Evolutionary conservation across 78 protist genomes (phyloP).

Genomic region (Dictyostelium purpureum): DNA sequence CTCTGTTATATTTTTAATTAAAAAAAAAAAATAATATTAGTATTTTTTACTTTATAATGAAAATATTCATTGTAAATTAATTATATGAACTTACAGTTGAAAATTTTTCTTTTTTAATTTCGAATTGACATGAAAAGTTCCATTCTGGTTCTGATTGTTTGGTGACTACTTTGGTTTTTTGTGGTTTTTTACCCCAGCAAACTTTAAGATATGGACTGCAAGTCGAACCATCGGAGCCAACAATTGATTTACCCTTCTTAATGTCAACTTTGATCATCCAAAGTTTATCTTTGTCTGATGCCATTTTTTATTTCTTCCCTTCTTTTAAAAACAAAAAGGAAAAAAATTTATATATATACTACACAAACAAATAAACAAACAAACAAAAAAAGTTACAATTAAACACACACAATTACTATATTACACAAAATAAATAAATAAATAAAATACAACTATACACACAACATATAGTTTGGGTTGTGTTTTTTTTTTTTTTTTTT

Average conservation of each 20-base stretch:
- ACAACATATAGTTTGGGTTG: too few species aligned
- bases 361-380: too few species aligned
- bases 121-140: constrained; percentile 21
- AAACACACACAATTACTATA: neutral
- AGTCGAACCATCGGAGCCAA: constrained; percentile 69
- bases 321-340: too few species aligned
- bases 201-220: constrained; percentile 56
- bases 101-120: constrained; percentile 61
- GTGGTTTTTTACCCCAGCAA: constrained; percentile 41
- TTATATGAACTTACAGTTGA: constrained; percentile 42
- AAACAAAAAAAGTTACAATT: too few species aligned
- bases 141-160: constrained; percentile 70
- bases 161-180: constrained; percentile 51
- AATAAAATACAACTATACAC: too few species aligned
- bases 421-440: too few species aligned
- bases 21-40: neutral
- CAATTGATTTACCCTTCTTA: constrained; percentile 12
- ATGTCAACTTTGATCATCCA: constrained; percentile 17
- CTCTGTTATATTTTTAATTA: neutral
- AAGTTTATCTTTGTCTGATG: constrained; percentile 21
- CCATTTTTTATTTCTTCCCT: neutral
- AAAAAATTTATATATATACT: too few species aligned
- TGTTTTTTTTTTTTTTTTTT: too few species aligned
- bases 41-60: too few species aligned
- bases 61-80: neutral